phyloP scores from a whole-genome alignment of 352 stramenopile genomes.

The Globisporangium megalacanthum region DNA sequence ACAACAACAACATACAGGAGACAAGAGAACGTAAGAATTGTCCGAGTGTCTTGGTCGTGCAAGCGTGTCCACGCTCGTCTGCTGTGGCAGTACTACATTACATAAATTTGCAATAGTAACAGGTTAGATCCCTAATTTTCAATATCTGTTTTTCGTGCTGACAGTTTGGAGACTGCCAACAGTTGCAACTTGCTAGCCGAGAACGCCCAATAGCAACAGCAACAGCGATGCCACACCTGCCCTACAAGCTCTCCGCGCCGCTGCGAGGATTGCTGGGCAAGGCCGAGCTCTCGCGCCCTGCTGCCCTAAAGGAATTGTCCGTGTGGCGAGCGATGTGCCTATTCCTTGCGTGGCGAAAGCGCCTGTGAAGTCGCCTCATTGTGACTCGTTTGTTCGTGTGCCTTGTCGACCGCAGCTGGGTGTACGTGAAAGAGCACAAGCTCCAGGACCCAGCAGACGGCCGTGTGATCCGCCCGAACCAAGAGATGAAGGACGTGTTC shows the following conservation, averaged over 20 bases:
- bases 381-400: neutral
- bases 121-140: no score
- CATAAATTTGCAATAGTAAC: no score
- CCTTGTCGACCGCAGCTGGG: constrained; percentile 33
- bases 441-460: constrained; percentile 68
- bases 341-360: neutral
- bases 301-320: constrained; percentile 75
- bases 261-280: constrained; percentile 64
- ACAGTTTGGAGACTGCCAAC: no score
- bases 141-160: no score
- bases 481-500: constrained; percentile 64
- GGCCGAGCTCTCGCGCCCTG: constrained; percentile 54
- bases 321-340: constrained; percentile 12
- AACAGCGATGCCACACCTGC: constrained; percentile 10
- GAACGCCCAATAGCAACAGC: neutral
- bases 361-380: neutral
- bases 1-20: no score
- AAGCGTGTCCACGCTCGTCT: no score
- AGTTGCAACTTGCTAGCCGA: no score
- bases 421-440: constrained; percentile 71
- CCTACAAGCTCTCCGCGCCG: constrained; percentile 62
- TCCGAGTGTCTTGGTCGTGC: no score
- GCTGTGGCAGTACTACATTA: no score
- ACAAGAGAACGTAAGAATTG: no score
- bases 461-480: constrained; percentile 63